Evolutionary conservation across 2,329 filamentous ascomycete species (phyloP).

Genomic region (Ophiocordyceps unilateralis): DNA sequence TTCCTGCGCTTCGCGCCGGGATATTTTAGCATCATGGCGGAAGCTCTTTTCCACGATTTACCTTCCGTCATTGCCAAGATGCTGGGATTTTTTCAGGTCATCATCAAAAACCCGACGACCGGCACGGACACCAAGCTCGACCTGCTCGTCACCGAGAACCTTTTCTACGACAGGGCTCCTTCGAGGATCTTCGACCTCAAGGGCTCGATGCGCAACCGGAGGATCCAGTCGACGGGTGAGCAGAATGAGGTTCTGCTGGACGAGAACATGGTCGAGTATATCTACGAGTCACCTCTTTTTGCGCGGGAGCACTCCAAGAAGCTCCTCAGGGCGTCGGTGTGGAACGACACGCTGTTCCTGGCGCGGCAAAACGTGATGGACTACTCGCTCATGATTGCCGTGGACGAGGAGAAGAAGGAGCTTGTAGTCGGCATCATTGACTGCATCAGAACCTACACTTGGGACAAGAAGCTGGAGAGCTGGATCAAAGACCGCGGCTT

Average conservation of each 20-base stretch:
- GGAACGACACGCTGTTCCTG: slow-evolving; percentile 94
- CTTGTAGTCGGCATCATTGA: slow-evolving; percentile 96
- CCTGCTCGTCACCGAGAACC: slow-evolving; percentile 87
- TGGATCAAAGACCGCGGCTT: slow-evolving; percentile 98
- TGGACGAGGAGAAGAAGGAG: slow-evolving; percentile 78
- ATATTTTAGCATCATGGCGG: slow-evolving; percentile 94
- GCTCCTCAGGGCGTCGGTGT: slow-evolving; percentile 75
- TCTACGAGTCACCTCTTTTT: slow-evolving; percentile 92
- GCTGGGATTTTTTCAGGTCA: slow-evolving; percentile 94
- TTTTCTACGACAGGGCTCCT: slow-evolving; percentile 88
- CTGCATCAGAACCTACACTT: slow-evolving; percentile 95
- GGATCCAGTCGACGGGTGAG: slow-evolving; percentile 88
- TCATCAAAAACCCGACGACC: slow-evolving; percentile 86
- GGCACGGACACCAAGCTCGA: slow-evolving; percentile 91
- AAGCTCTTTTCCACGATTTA: slow-evolving; percentile 86
- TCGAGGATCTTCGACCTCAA: slow-evolving; percentile 91
- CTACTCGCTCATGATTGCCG: slow-evolving; percentile 95
- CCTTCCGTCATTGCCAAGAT: slow-evolving; percentile 98
- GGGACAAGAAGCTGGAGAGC: slow-evolving; percentile 98
- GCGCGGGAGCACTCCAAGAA: slow-evolving; percentile 93
- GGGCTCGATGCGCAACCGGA: slow-evolving; percentile 95
- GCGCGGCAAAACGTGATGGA: slow-evolving; percentile 97
- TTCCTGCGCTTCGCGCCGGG: slow-evolving; percentile 92
- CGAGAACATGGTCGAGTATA: slow-evolving; percentile 98
- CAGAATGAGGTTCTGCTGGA: slow-evolving; percentile 92